Evolutionary conservation across 2,329 filamentous ascomycete genomes (phyloP).

Genomic region (Pseudopyrenochaeta lycopersici): DNA sequence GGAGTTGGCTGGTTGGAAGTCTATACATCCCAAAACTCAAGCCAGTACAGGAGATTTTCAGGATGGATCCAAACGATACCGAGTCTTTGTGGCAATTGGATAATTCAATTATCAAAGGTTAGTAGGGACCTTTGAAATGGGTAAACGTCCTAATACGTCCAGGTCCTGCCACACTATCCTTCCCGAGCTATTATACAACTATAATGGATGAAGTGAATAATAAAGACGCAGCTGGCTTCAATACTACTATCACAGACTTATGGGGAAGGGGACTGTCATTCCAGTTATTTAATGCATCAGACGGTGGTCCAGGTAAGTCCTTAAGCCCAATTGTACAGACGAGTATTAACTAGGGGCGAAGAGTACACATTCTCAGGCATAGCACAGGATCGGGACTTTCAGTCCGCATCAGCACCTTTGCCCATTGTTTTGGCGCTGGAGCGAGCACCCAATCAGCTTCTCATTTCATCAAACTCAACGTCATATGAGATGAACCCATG

Average conservation of each 20-base stretch:
- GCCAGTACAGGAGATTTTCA: constrained; percentile 65
- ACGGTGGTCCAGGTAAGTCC: constrained; percentile 50
- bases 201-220: constrained; percentile 63
- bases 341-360: constrained; percentile 31
- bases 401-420: constrained; percentile 68
- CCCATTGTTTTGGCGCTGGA: constrained; percentile 75
- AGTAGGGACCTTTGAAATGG: constrained; percentile 8
- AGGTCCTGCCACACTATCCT: constrained; percentile 47
- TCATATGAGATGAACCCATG: constrained; percentile 78
- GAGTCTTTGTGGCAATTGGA: constrained; percentile 67
- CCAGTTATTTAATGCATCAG: constrained; percentile 68
- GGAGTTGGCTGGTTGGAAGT: constrained; percentile 80
- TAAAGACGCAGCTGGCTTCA: constrained; percentile 66
- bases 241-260: constrained; percentile 79
- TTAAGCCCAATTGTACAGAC: background rate
- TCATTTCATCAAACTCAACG: constrained; percentile 73
- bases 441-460: constrained; percentile 64
- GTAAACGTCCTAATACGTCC: background rate
- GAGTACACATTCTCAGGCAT: constrained; percentile 84
- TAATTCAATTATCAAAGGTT: constrained; percentile 58
- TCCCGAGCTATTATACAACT: constrained; percentile 67
- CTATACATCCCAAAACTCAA: constrained; percentile 57
- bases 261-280: constrained; percentile 82
- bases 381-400: constrained; percentile 65
- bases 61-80: constrained; percentile 45